Conservation (phyloP, 2,329 filamentous ascomycete species). For the Clarireedia monteithiana region DNA sequence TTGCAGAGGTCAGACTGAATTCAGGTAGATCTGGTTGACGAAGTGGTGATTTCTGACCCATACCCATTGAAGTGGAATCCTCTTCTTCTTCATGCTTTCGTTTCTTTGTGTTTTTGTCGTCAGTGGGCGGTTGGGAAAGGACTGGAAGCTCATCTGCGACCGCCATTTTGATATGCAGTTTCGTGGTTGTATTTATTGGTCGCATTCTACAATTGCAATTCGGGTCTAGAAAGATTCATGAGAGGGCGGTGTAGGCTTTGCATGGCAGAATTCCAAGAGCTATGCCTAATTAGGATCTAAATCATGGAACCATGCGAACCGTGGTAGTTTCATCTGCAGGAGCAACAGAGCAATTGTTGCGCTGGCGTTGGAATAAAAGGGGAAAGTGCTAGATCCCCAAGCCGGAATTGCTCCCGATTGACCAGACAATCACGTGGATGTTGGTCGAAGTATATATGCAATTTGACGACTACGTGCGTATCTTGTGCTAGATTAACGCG, state of each 20-base stretch:
- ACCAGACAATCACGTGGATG: not conserved
- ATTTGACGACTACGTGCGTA: not conserved
- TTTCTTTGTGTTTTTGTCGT: conserved; percentile 20
- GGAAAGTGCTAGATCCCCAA: not conserved
- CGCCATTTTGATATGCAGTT: not conserved
- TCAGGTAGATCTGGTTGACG: conserved; percentile 26
- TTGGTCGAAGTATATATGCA: not conserved
- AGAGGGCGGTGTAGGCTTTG: not conserved
- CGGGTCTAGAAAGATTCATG: not conserved
- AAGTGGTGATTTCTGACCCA: conserved; percentile 19
- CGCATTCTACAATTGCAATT: not conserved
- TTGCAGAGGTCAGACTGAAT: conserved; percentile 28
- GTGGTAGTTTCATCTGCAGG: not conserved
- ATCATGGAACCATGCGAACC: not conserved
- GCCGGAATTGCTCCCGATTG: not conserved
- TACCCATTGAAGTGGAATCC: conserved; percentile 12
- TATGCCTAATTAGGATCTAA: not conserved
- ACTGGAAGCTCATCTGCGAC: not conserved
- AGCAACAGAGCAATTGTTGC: too few relatives aligned
- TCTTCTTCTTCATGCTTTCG: conserved; percentile 24
- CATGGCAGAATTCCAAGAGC: not conserved
- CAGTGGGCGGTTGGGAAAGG: conserved; percentile 28
- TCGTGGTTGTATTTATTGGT: not conserved
- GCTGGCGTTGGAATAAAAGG: not conserved
- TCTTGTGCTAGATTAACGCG: not conserved